Percentiles rank a stretch among this genome's conserved stretches.
Evolutionary conservation across 2,329 filamentous ascomycete genomes (phyloP).

Genomic region (Cytospora mali): DNA sequence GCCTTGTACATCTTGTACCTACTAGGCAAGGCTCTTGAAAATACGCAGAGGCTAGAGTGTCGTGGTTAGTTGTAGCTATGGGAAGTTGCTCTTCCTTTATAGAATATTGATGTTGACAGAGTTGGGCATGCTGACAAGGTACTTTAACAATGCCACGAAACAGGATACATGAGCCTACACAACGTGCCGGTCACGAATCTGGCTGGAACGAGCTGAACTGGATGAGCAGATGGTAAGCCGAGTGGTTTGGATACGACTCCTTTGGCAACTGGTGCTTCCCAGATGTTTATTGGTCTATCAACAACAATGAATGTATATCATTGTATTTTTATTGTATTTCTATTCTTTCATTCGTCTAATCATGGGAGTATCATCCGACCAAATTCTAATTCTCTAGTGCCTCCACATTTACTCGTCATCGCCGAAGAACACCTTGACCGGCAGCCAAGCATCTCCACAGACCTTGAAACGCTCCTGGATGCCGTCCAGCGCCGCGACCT

Average conservation of each 20-base stretch:
- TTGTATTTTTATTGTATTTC: not conserved
- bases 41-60: not conserved
- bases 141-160: not conserved
- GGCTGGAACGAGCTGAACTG: constrained; percentile 1
- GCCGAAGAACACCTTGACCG: constrained; percentile 79
- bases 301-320: too few species aligned
- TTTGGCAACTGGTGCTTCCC: too few species aligned
- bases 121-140: not conserved
- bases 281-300: too few species aligned
- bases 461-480: constrained; percentile 81
- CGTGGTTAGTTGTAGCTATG: not conserved
- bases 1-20: too few species aligned
- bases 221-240: not conserved
- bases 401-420: constrained; percentile 68
- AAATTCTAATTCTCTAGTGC: not conserved
- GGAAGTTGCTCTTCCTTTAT: not conserved
- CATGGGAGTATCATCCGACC: not conserved
- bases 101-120: not conserved
- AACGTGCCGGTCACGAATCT: not conserved
- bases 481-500: constrained; percentile 68
- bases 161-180: not conserved
- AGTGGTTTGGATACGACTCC: too few species aligned
- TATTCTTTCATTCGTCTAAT: not conserved
- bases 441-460: constrained; percentile 74
- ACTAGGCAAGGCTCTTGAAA: not conserved